Evolutionary conservation across 164 flowering plant genomes (phyloP), one percentile per base, ranked within the genome.

Genomic region (Stephania yunnanensis): DNA sequence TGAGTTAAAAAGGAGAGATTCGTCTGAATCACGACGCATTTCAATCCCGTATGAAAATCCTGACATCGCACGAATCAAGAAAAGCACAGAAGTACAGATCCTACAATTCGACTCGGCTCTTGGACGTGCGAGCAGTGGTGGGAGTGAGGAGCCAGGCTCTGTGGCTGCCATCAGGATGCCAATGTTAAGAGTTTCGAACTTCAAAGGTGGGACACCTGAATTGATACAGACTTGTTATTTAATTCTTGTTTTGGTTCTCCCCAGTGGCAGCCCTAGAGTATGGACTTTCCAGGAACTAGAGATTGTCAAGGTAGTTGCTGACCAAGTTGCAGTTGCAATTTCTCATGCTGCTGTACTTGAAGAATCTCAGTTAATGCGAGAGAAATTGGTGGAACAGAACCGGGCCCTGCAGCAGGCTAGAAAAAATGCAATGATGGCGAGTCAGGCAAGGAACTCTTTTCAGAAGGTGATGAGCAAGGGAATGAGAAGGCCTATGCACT

Each of bases 141-240:
- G 77, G 36, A 69, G 77, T 19, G 81, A 75, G 25, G 89, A 89
- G 67, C 82, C 72, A 3, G 97, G 94, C 10, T 84, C 91, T 3
- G 92, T 89, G 71, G 99, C 97, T 71, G 99, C 96, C 3, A 93
- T 93, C 66, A 82, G 99, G 31, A 91, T 95, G 97, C 98, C 96
- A 25, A 93, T 95, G 98, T 91, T 95, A 52, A 89, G 89, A 31
- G 94, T 91, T 46, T 84, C 89, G 7, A 85, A 95, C 77, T 95
- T 95, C 79, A 92, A 91, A 81, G 98, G 98, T 6, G 99, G 98
- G 19, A 92, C 98, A 3, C 98, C 98, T 0, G 95, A 95, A 76
- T 64, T 87, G 55, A 77, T 87, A 19, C 90, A 82, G 68, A 80
- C 91, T 9, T 89, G 90, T 82, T 93, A 95, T 81, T 91, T 98